Conservation (phyloP, 2,329 filamentous ascomycete genomes). For the Colletotrichum sp. region DNA sequence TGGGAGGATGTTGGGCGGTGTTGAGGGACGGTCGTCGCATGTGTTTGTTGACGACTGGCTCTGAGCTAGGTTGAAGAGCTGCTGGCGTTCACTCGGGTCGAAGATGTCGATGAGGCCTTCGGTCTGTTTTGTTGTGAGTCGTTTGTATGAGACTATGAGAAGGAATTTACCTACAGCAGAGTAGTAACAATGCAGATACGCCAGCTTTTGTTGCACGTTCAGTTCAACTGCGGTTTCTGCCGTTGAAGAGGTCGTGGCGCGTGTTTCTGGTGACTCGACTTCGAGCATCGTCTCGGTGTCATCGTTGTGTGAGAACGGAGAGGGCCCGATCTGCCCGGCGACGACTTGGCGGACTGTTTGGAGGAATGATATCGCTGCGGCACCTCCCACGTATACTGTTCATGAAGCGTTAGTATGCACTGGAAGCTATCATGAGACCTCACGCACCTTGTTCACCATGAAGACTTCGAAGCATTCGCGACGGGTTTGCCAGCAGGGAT, state of each 20-base stretch:
- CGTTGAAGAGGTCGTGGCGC: neutral
- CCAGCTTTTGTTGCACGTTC: neutral
- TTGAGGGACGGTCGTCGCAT: neutral
- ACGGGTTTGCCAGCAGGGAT: neutral
- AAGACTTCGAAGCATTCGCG: neutral
- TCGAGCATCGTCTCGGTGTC: neutral
- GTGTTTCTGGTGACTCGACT: neutral
- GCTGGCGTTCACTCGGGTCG: neutral
- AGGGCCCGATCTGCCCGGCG: neutral
- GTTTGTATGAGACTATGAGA: neutral
- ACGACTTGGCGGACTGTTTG: neutral
- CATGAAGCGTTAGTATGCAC: accelerated
- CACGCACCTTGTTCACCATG: neutral
- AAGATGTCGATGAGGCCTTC: neutral
- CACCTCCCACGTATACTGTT: neutral
- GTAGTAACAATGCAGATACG: neutral
- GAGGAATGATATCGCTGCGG: neutral
- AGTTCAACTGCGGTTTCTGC: neutral
- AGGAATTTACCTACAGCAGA: neutral
- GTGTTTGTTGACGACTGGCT: neutral
- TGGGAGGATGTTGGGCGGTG: neutral
- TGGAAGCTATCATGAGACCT: accelerated
- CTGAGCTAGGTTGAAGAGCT: neutral
- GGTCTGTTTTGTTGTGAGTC: neutral
- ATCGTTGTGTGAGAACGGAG: neutral